A percentile compares a stretch with the other conserved stretches of the same genome.
Conservation (phyloP, 1,284 basidiomycete species). For the Polyporus tsugae region DNA sequence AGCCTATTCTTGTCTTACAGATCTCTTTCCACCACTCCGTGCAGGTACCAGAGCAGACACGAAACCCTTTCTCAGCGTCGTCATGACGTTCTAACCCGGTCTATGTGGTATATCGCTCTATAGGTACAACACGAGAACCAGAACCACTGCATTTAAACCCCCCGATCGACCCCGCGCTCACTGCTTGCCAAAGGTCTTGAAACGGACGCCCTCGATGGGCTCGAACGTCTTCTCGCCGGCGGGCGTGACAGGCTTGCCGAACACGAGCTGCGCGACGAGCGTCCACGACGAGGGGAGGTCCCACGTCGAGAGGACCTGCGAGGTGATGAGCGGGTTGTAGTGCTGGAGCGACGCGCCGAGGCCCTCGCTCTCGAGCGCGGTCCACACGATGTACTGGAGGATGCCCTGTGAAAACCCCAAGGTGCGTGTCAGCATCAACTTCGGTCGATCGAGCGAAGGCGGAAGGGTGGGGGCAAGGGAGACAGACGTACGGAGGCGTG, state of each 20-base stretch:
- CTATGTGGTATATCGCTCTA: slow-evolving; percentile 5
- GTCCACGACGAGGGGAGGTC: slow-evolving; percentile 35
- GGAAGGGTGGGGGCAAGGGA: neutral
- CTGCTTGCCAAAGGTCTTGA: slow-evolving; percentile 36
- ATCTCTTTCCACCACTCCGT: too few relatives aligned
- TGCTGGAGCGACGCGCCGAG: slow-evolving; percentile 39
- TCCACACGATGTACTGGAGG: slow-evolving; percentile 39
- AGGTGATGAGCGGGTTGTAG: slow-evolving; percentile 39
- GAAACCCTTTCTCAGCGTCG: neutral
- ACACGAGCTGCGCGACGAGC: slow-evolving; percentile 36
- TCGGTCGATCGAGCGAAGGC: too few relatives aligned
- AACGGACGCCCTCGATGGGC: slow-evolving; percentile 37
- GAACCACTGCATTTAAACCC: neutral
- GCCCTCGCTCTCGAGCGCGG: slow-evolving; percentile 38
- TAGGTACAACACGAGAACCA: neutral
- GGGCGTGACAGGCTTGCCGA: slow-evolving; percentile 35
- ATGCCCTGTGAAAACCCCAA: slow-evolving; percentile 27
- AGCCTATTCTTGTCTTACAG: too few relatives aligned
- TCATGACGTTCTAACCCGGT: neutral
- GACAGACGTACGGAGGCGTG: slow-evolving; percentile 30
- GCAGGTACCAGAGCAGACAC: too few relatives aligned
- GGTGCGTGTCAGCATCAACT: slow-evolving; percentile 15
- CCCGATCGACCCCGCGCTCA: slow-evolving; percentile 5
- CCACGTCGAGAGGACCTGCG: slow-evolving; percentile 35
- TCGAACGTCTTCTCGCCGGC: slow-evolving; percentile 33